A percentile compares a stretch with the other conserved stretches of the same genome.
Evolutionary conservation across 2,329 filamentous ascomycete species (phyloP).

Genomic region (Esteya vermicola): DNA sequence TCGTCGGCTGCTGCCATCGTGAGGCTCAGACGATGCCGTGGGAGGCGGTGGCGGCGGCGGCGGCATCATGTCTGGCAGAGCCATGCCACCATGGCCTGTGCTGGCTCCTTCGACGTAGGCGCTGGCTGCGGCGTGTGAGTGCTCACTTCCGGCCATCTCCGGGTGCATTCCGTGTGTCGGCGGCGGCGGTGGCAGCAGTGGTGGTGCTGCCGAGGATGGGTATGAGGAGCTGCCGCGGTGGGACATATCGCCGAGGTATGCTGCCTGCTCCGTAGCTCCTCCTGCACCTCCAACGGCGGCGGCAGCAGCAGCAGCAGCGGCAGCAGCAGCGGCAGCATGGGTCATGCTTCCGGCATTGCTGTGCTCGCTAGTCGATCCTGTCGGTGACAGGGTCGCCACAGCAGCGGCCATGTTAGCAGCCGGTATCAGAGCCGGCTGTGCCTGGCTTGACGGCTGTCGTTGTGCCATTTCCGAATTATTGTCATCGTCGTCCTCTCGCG

Average conservation of each 20-base stretch:
- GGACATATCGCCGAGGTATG: slow-evolving; percentile 28
- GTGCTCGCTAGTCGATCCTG: slow-evolving; percentile 20
- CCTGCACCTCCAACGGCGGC: no score
- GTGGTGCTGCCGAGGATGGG: no score
- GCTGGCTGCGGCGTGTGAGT: slow-evolving; percentile 23
- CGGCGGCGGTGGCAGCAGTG: no score
- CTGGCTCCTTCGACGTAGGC: slow-evolving; percentile 17
- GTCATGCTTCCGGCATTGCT: slow-evolving; percentile 13
- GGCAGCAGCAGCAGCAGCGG: no score
- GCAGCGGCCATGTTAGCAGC: no score
- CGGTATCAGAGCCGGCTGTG: no score
- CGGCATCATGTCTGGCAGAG: slow-evolving; percentile 30
- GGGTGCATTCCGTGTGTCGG: no score
- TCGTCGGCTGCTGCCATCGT: slow-evolving; percentile 30
- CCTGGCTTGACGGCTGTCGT: slow-evolving; percentile 9
- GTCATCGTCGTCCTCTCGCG: slow-evolving; percentile 28
- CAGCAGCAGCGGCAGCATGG: neutral
- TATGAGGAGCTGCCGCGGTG: slow-evolving; percentile 21
- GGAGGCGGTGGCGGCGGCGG: no score
- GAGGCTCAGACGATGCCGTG: no score
- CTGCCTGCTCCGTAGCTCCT: no score
- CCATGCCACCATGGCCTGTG: slow-evolving; percentile 22
- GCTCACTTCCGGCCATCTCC: slow-evolving; percentile 26
- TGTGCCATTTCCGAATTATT: no score
- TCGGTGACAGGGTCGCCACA: slow-evolving; percentile 2